Evolutionary conservation across 2,329 filamentous ascomycete species (phyloP).

Genomic region (Pseudopyricularia javanii): DNA sequence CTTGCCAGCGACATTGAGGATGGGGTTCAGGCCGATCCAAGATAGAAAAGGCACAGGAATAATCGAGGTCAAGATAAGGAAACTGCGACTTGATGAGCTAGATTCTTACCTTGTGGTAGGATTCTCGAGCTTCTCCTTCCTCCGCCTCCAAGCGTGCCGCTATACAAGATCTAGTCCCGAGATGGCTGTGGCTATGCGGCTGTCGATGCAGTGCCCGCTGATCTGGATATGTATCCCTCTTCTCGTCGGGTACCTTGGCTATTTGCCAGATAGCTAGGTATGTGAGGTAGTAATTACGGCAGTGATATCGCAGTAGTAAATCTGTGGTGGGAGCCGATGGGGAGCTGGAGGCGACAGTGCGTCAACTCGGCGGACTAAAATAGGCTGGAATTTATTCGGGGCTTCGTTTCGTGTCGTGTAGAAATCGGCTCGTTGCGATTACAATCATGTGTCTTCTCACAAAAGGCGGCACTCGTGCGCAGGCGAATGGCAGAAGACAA

Average conservation of each 20-base stretch:
- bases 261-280: background rate
- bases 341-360: background rate
- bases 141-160: conserved; percentile 17
- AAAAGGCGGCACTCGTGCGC: background rate
- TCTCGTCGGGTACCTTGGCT: background rate
- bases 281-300: background rate
- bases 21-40: background rate
- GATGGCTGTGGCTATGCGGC: background rate
- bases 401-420: background rate
- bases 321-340: background rate
- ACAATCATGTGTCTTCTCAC: background rate
- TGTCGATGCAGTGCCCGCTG: background rate
- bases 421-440: background rate
- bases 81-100: conserved; percentile 8
- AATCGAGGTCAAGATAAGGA: conserved; percentile 8
- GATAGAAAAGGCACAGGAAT: conserved; percentile 6
- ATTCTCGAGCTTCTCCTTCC: conserved; percentile 13
- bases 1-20: conserved; percentile 3
- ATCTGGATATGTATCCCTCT: background rate
- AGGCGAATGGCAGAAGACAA: background rate
- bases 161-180: conserved; percentile 13
- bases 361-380: background rate
- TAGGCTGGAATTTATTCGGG: background rate
- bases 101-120: conserved; percentile 20
- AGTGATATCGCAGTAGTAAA: background rate